A percentile compares a stretch with the other conserved stretches of the same genome.
phyloP scores from a whole-genome alignment of 352 stramenopile species.

The Phytopythium cucurbitacearum region DNA sequence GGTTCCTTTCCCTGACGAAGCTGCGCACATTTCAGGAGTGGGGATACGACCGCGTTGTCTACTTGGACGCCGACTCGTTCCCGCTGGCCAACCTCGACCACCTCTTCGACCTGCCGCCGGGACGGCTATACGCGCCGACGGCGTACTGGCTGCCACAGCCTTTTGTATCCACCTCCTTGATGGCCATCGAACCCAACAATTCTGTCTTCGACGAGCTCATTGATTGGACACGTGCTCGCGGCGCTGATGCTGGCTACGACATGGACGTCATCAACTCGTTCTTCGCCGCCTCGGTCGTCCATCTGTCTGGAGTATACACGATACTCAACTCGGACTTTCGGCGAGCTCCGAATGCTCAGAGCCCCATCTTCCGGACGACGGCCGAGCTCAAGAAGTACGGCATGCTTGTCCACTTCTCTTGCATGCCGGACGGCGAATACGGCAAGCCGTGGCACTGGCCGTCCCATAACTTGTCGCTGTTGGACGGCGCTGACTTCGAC shows the following conservation, averaged over 20 bases:
- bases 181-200: slow-evolving; percentile 21
- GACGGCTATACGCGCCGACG: slow-evolving; percentile 17
- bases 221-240: slow-evolving; percentile 9
- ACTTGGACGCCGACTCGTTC: slow-evolving; percentile 23
- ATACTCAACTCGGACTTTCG: slow-evolving; percentile 28
- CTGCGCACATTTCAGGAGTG: slow-evolving; percentile 24
- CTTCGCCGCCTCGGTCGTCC: slow-evolving; percentile 12
- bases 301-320: slow-evolving; percentile 14
- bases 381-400: slow-evolving; percentile 5
- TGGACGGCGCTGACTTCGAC: slow-evolving; percentile 3
- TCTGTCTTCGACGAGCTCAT: slow-evolving; percentile 12
- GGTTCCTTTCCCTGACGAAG: slow-evolving; percentile 20
- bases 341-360: slow-evolving; percentile 2
- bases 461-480: background rate
- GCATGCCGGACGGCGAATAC: slow-evolving; percentile 3
- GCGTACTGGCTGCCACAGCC: slow-evolving; percentile 24
- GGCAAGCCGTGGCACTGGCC: slow-evolving; percentile 7
- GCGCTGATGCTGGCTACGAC: slow-evolving; percentile 11
- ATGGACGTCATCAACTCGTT: slow-evolving; percentile 26
- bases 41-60: slow-evolving; percentile 28
- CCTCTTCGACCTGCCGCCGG: slow-evolving; percentile 4
- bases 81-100: slow-evolving; percentile 28
- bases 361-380: slow-evolving; percentile 6
- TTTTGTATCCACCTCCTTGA: slow-evolving; percentile 19
- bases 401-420: slow-evolving; percentile 6